Evolutionary conservation across 768 basidiomycete species (phyloP).

Genomic region (Termitomyces titanicus): DNA sequence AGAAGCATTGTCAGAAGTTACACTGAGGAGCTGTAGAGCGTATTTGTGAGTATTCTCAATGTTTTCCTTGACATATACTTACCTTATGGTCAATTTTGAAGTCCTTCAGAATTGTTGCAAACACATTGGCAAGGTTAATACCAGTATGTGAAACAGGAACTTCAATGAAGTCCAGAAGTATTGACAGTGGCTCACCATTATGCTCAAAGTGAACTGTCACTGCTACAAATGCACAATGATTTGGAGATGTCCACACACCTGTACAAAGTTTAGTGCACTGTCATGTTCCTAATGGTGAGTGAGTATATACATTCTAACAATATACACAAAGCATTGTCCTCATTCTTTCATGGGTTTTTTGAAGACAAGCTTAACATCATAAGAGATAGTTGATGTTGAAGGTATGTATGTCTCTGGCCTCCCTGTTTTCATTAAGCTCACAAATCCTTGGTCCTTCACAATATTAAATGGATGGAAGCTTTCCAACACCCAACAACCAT

Average conservation of each 20-base stretch:
- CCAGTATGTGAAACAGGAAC: constrained; percentile 32
- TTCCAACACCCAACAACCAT: too few relatives aligned
- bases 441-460: too few relatives aligned
- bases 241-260: too few relatives aligned
- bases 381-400: constrained; percentile 23
- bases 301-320: constrained; percentile 23
- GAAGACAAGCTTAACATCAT: constrained; percentile 30
- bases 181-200: constrained; percentile 10
- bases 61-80: too few relatives aligned
- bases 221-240: too few relatives aligned
- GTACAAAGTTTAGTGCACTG: too few relatives aligned
- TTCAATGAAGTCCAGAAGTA: constrained; percentile 28
- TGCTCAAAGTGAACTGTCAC: constrained; percentile 12
- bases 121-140: constrained; percentile 28
- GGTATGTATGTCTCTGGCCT: constrained; percentile 29
- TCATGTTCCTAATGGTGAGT: too few relatives aligned
- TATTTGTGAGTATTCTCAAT: too few relatives aligned
- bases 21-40: constrained; percentile 26
- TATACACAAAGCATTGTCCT: too few relatives aligned
- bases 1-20: constrained; percentile 34
- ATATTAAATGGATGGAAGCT: too few relatives aligned
- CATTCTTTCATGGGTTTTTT: constrained; percentile 1
- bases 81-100: constrained; percentile 34
- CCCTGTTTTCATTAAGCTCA: too few relatives aligned
- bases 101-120: constrained; percentile 27